Evolutionary conservation across 139 green algal genomes (phyloP).

Genomic region (Edaphochlamys debaryana): DNA sequence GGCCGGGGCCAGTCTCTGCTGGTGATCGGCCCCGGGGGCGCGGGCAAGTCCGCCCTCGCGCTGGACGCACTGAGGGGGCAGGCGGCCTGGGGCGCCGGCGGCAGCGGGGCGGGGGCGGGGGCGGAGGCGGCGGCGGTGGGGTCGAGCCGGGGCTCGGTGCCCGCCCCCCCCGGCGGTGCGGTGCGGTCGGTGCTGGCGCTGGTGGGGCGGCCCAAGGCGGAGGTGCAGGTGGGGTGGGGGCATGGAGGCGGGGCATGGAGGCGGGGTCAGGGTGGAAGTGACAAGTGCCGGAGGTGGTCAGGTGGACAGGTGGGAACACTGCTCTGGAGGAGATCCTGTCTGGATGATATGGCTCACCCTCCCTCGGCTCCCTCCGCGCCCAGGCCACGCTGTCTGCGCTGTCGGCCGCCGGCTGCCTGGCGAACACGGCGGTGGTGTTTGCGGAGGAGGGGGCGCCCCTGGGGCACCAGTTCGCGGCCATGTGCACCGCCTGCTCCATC

Average conservation of each 20-base stretch:
- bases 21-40: constrained; percentile 66
- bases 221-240: constrained; percentile 39
- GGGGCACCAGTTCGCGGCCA: constrained; percentile 76
- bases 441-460: constrained; percentile 55
- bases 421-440: constrained; percentile 76
- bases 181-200: constrained; percentile 38
- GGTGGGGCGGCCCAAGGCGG: constrained; percentile 42
- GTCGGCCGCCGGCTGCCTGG: constrained; percentile 54
- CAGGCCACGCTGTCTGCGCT: constrained; percentile 51
- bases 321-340: not conserved
- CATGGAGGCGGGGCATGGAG: no score
- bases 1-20: constrained; percentile 84
- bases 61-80: constrained; percentile 62
- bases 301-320: not conserved
- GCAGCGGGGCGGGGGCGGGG: not conserved
- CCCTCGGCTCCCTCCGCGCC: no score
- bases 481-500: constrained; percentile 71
- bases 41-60: constrained; percentile 72
- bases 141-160: not conserved
- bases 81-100: not conserved
- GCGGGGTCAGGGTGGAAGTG: not conserved
- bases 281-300: no score
- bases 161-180: not conserved
- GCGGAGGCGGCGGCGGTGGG: constrained; percentile 10
- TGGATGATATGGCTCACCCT: no score